A percentile compares a stretch with the other conserved stretches of the same genome.
Evolutionary conservation across 257 asterid genomes (phyloP).

Genomic region (Capsicum chinense): DNA sequence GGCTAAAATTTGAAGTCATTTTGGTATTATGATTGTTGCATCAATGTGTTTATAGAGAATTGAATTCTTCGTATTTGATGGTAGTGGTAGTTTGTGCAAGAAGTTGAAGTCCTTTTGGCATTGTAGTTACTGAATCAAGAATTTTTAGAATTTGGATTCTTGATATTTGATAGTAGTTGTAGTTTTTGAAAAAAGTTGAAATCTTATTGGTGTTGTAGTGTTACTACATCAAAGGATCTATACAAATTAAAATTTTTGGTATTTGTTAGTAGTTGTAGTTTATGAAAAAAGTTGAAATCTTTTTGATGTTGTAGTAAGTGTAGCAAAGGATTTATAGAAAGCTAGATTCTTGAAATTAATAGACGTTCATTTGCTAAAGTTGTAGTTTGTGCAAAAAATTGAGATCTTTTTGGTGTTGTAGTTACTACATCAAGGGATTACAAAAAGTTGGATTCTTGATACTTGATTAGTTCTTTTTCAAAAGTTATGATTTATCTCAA

Average conservation of each 20-base stretch:
- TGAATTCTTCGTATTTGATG: constrained; percentile 31
- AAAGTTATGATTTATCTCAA: constrained; percentile 34
- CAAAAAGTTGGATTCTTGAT: constrained; percentile 27
- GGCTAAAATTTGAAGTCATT: constrained; percentile 32
- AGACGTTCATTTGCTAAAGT: too few species aligned
- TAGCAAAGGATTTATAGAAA: too few species aligned
- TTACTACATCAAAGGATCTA: not conserved
- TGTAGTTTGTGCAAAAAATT: not conserved
- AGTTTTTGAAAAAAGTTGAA: constrained; percentile 4
- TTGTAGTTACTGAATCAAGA: too few species aligned
- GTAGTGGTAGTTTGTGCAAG: constrained; percentile 32
- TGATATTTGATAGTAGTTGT: constrained; percentile 29
- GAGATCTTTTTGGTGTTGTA: constrained; percentile 30
- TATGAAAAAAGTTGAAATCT: not conserved
- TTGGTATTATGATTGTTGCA: constrained; percentile 17
- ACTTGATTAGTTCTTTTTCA: constrained; percentile 4
- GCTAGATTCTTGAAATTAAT: too few species aligned
- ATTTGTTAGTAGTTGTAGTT: constrained; percentile 28
- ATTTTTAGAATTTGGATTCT: not conserved
- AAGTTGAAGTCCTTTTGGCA: too few species aligned
- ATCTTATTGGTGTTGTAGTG: constrained; percentile 23
- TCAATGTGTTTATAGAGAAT: not conserved
- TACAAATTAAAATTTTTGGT: constrained; percentile 27
- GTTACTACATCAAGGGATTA: constrained; percentile 1
- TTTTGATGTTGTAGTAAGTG: too few species aligned